Base-by-base conservation (phyloP, 169 alveolate genomes). In the Theileria sp. region DNA sequence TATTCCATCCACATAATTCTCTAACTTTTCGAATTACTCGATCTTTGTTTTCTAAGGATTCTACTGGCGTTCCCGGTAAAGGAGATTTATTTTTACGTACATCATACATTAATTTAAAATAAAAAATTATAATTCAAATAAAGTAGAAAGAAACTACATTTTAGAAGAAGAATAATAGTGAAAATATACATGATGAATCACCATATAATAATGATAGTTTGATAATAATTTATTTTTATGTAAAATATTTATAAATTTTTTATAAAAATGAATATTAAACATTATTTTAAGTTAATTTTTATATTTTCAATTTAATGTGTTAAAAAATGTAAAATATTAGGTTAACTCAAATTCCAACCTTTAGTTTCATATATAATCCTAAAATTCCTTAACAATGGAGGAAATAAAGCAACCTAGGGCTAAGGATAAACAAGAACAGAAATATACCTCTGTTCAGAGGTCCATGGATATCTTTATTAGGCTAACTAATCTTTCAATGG, bases 1-100 rank as follows among this genome's bases (percentile, higher is more conserved):
- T 82, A 64, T 81, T 80, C 97, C 97, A 94, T 25, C 95, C 94
- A 38, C 95, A 79, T 70, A 94, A 73, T 36, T 87, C 88, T n/a
- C 85, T 77, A 51, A 88, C 88, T 80, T 81, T 88, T 15, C 70
- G 56, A 32, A 87, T 74, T 19, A 91, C 86, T 65, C 89, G 79
- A 36, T 77, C 78, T 7, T 77, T 25, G 36, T 79, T 79, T 51
- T 79, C 89, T 62, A 79, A 65, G 50, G 34, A 68, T 25, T 54
- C 56, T 21, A 85, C 56, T 23, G 80, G 78, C 7, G 44, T 60
- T 60, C 91, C 91, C 8, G 91, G 91, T 72, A 85, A 73, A 17
- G 67, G 64, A 3, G 64, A 56, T 32, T 51, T 70, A 70, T n/a
- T n/a, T 28, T 21, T 36, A 70, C 6, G 50, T 36, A 28, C 7